Base-by-base conservation (phyloP, 2,329 filamentous ascomycete genomes). In the Davidsoniella virescens region DNA sequence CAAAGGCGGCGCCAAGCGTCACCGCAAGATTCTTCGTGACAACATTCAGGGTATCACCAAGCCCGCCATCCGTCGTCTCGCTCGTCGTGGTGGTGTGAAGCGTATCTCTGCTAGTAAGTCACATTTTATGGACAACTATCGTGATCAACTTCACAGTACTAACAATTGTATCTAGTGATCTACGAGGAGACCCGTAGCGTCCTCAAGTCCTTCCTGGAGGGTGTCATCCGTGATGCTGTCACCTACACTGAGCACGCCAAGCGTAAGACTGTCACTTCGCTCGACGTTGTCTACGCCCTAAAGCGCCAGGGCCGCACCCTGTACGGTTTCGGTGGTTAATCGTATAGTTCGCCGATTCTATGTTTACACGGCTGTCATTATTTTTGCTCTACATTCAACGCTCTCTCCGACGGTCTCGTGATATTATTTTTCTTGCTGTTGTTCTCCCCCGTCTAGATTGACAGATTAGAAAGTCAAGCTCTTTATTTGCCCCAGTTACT, bases 41-140 rank as follows among this genome's bases (percentile, higher is more conserved):
- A 95, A 94, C 84, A 95, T 95, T 67, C 88, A 95, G 76, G 88
- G 88, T 73, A 95, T 95, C 67, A 95, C 88, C 66, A 95, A 95
- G 84, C 88, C 88, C 63, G 88, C 88, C 63, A 95, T 95, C 72
- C 84, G 88, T 65, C 88, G 88, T 93, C 87, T 95, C 68, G 88
- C 88, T 59, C 88, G 88, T 73, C 87, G 88, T 92, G 88, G 88
- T 71, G 88, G 88, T 90, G 88, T 95, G 78, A 95, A 95, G 86
- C 88, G 88, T 94, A 95, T 95, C 65, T 94, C 87, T 64, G 88
- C 88, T 67, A 93, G 45, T 52, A 47, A 49, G 50, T 49, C 17
- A 9, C 14, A 25, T 1, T 16, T 4, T 1, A 14, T 17, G 18
- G 17, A 12, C 2, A 38, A 20, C 9, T 16, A 2, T 38, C 18